These are phyloP conservation scores for Mycena leptocephala DNA, from an alignment of 768 basidiomycete species.

Conservation along the genomic window DNA sequence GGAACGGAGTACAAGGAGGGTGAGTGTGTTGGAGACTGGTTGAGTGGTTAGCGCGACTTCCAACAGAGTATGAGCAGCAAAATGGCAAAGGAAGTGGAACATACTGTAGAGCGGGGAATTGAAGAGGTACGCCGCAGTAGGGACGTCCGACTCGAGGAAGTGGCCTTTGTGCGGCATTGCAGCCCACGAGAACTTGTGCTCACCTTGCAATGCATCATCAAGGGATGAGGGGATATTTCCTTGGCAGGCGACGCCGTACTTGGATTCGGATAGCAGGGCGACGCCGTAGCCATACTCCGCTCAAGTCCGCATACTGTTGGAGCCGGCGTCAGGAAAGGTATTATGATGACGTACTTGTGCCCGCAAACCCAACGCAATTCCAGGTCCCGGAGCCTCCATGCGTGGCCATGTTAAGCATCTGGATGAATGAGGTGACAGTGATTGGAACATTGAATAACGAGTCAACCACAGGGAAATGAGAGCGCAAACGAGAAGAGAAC, in stretches of 20 bases:
- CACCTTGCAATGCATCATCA: constrained; percentile 59
- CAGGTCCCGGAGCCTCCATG: too few relatives aligned
- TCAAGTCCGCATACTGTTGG: constrained; percentile 84
- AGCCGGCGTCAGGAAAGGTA: neutral
- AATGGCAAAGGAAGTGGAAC: constrained; percentile 39
- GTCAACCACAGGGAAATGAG: too few relatives aligned
- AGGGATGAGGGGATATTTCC: constrained; percentile 76
- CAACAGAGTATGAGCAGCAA: too few relatives aligned
- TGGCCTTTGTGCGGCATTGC: constrained; percentile 91
- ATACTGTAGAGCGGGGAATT: constrained; percentile 86
- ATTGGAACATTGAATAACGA: too few relatives aligned
- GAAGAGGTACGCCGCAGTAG: constrained; percentile 84
- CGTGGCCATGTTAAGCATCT: too few relatives aligned
- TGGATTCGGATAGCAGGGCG: constrained; percentile 94
- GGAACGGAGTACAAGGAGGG: constrained; percentile 57
- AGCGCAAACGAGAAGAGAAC: too few relatives aligned
- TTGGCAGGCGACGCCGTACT: constrained; percentile 92
- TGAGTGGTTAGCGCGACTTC: too few relatives aligned
- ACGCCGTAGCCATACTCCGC: constrained; percentile 97
- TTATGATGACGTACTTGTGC: constrained; percentile 81
- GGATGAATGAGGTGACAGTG: too few relatives aligned
- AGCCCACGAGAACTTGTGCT: constrained; percentile 91
- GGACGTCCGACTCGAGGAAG: constrained; percentile 94
- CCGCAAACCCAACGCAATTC: too few relatives aligned
- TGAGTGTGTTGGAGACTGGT: too few relatives aligned